These are phyloP conservation scores for Salvia splendens DNA, from an alignment of 257 asterid species.

Conservation along the genomic window DNA sequence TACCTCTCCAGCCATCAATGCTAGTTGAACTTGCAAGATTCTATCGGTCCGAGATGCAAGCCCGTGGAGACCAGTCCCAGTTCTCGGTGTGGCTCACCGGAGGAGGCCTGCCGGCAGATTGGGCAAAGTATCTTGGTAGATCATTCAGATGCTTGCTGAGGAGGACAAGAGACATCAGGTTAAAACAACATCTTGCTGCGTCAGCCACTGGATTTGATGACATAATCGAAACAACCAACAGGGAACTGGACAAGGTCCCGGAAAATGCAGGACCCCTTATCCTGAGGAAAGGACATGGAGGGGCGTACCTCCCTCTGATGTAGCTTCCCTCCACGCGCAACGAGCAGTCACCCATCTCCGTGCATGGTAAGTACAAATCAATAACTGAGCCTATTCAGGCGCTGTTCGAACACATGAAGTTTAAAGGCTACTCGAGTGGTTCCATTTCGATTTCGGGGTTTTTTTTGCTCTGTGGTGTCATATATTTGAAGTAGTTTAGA, in stretches of 20 bases:
- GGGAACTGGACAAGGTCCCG: constrained; percentile 86
- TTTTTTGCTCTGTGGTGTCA: constrained; percentile 23
- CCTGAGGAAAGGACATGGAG: constrained; percentile 97
- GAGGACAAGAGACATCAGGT: constrained; percentile 75
- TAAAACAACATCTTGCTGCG: constrained; percentile 68
- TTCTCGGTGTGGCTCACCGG: constrained; percentile 95
- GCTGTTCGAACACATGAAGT: constrained; percentile 28
- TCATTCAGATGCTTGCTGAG: constrained; percentile 88
- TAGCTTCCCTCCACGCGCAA: constrained; percentile 30
- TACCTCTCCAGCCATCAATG: constrained; percentile 94
- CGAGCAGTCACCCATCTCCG: constrained; percentile 1
- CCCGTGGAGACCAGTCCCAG: constrained; percentile 92
- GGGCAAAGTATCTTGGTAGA: constrained; percentile 83
- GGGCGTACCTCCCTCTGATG: constrained; percentile 96
- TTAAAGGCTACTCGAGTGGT: constrained; percentile 3
- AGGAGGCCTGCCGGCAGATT: constrained; percentile 86
- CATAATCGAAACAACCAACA: constrained; percentile 60
- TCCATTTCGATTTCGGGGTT: constrained; percentile 24
- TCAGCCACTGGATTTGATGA: constrained; percentile 80
- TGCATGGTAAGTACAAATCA: constrained; percentile 1
- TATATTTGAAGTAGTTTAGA: constrained; percentile 31
- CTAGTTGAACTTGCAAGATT: constrained; percentile 89
- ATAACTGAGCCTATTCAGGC: constrained; percentile 2
- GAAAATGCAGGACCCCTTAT: constrained; percentile 97
- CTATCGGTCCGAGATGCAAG: constrained; percentile 88